Base-by-base conservation (phyloP, 2,329 filamentous ascomycete genomes). In the Trichoderma sp. region DNA sequence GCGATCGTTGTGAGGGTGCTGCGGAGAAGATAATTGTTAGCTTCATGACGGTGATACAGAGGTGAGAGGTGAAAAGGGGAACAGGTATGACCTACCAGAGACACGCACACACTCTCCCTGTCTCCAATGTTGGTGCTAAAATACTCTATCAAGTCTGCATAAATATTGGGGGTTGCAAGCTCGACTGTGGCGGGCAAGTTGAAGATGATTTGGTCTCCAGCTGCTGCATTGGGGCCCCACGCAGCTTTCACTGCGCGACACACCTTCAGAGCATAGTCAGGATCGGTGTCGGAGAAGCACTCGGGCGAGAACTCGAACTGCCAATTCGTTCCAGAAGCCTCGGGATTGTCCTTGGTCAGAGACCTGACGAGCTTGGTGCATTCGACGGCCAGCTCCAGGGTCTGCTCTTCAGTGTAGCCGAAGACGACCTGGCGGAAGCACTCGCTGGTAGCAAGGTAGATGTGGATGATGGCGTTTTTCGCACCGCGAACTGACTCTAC, bases 311-410 rank as follows among this genome's bases (percentile, higher is more conserved):
- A 65, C 11, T 65, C 62, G 17, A 65, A 65, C n/a, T 65, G 62
- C 62, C 62, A 65, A 4, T 20, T 28, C 9, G 62, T 65, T 17
- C 62, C 62, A 53, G 62, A 30, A 23, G 62, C 30, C n/a, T 50
- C 43, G 6, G 62, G 62, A 6, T 53, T 32, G 43, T 65, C 62
- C 43, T 65, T 65, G 43, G 62, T 65, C 62, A 65, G 28, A 30
- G 62, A 65, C 62, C 62, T 65, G 28, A 65, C 62, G 13, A 65
- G 62, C 62, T 65, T 65, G 9, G 62, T 65, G 62, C 62, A 65
- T 23, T 65, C 62, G 26, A 65, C 62, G 11, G 62, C 62, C 2
- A 65, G 62, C 62, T 65, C 43, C 28, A 65, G 28, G 43, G 62
- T 65, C 28, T 65, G 62, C n/a, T 65, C 62, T 32, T 65, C 62